Evolutionary conservation across 371 early-diverging fungal genomes (phyloP).

Genomic region (Enterocytospora artemiae): DNA sequence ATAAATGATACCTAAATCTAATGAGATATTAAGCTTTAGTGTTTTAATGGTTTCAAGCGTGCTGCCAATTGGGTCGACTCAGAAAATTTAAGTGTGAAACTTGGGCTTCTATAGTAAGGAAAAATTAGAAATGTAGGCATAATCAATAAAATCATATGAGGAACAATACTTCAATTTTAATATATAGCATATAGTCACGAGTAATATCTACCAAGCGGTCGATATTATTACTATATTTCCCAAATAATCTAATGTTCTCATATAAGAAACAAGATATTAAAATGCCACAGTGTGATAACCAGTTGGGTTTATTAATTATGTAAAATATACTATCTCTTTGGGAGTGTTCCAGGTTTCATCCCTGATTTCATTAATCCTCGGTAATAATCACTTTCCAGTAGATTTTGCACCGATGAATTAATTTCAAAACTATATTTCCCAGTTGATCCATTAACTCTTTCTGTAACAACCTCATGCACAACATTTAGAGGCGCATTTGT

Average conservation of each 20-base stretch:
- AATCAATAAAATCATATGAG: background rate
- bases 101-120: background rate
- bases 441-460: background rate
- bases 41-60: background rate
- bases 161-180: no score
- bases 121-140: background rate
- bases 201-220: no score
- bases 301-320: background rate
- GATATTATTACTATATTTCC: no score
- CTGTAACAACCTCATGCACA: constrained; percentile 75
- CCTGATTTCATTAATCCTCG: constrained; percentile 33
- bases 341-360: constrained; percentile 30
- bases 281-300: no score
- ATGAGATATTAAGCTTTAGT: no score
- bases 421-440: background rate
- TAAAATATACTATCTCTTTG: constrained; percentile 7
- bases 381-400: constrained; percentile 18
- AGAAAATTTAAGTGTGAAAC: background rate
- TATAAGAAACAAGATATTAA: no score
- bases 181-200: no score
- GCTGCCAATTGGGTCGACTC: constrained; percentile 1
- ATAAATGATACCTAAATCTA: background rate
- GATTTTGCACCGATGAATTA: constrained; percentile 21
- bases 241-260: no score
- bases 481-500: constrained; percentile 76